These are phyloP conservation scores for Leccinum subtestaceum DNA, from an alignment of 768 basidiomycete species.

Conservation along the genomic window DNA sequence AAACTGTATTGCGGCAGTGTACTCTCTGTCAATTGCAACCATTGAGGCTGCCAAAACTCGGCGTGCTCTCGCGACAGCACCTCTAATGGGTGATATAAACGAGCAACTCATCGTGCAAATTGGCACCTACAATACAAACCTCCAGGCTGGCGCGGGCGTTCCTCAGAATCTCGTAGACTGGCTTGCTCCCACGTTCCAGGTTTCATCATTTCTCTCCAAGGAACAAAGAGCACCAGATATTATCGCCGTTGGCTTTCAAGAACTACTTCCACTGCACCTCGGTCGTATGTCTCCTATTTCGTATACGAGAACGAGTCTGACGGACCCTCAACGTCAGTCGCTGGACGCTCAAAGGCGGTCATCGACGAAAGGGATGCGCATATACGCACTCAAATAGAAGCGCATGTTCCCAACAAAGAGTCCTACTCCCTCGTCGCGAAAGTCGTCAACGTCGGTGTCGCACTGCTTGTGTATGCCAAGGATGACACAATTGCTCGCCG, in stretches of 20 bases:
- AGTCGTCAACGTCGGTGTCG: conserved; percentile 83
- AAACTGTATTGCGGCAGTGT: too few relatives aligned
- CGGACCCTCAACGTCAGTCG: conserved; percentile 46
- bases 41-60: too few relatives aligned
- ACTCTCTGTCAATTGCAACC: too few relatives aligned
- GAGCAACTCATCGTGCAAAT: conserved; percentile 64
- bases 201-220: conserved; percentile 67
- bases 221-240: conserved; percentile 73
- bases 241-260: conserved; percentile 91
- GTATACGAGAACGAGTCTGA: background rate
- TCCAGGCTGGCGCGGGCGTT: conserved; percentile 70
- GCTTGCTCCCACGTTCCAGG: conserved; percentile 80
- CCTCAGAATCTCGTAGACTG: conserved; percentile 90
- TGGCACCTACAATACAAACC: conserved; percentile 88
- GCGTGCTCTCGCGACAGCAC: too few relatives aligned
- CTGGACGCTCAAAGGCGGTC: conserved; percentile 70
- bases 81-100: conserved; percentile 17
- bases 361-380: conserved; percentile 66
- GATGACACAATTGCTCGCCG: conserved; percentile 64
- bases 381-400: conserved; percentile 72
- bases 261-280: conserved; percentile 85
- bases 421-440: conserved; percentile 76
- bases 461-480: conserved; percentile 80
- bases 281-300: conserved; percentile 58
- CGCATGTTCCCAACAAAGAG: conserved; percentile 68